phyloP scores from a whole-genome alignment of 108 stramenopile species.

The Phaeodactylum tricornutum region DNA sequence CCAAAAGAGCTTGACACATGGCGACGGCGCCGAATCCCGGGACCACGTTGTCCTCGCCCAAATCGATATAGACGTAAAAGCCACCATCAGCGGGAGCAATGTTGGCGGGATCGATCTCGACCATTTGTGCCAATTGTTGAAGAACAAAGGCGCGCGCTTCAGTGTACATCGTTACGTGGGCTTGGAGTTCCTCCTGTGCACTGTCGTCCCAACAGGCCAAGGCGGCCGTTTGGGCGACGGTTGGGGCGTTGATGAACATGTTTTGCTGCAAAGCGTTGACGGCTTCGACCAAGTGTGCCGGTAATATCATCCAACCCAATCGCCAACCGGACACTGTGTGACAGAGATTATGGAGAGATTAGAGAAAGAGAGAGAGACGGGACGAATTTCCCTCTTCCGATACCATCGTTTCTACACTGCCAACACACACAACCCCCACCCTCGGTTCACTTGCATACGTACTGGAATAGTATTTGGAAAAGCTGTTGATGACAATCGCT shows the following conservation, averaged over 20 bases:
- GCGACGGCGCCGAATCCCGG: conserved; percentile 40
- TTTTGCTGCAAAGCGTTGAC: conserved; percentile 84
- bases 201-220: conserved; percentile 68
- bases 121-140: conserved; percentile 27
- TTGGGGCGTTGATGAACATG: conserved; percentile 92
- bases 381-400: neutral
- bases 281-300: conserved; percentile 46
- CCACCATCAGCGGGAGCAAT: conserved; percentile 86
- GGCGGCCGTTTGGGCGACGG: conserved; percentile 83
- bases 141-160: conserved; percentile 47
- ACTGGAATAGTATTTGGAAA: conserved; percentile 91
- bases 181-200: conserved; percentile 63
- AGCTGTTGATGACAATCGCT: conserved; percentile 85
- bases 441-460: too few species aligned
- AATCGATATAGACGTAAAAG: conserved; percentile 86
- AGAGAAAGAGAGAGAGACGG: neutral
- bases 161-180: conserved; percentile 66
- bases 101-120: conserved; percentile 29
- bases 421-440: neutral
- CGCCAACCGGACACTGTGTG: conserved; percentile 90
- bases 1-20: conserved; percentile 58
- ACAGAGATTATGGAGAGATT: conserved; percentile 4
- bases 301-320: conserved; percentile 88
- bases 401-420: neutral
- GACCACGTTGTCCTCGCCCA: conserved; percentile 53